These are phyloP conservation scores for Calendula officinalis DNA, from an alignment of 129 eudicot species.

Conservation along the genomic window DNA sequence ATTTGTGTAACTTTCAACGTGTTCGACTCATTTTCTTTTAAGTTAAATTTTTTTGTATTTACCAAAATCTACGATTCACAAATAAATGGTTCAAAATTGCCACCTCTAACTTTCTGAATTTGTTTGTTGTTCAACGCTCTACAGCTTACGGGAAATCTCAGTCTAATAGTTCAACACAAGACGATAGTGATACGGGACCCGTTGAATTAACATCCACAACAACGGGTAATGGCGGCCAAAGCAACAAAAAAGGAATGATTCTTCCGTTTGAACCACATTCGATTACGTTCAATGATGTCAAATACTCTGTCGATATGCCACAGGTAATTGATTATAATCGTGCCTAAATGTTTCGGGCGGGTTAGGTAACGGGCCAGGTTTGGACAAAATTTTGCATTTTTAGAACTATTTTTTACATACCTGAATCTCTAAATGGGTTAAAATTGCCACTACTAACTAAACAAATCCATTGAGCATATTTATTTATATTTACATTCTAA, in stretches of 20 bases:
- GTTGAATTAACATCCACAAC: slow-evolving; percentile 25
- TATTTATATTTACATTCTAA: background rate
- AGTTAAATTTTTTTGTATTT: too few species aligned
- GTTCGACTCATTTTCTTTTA: background rate
- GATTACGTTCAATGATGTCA: slow-evolving; percentile 72
- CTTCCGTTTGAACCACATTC: slow-evolving; percentile 88
- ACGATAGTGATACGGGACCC: slow-evolving; percentile 19
- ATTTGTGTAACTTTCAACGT: background rate
- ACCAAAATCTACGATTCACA: background rate
- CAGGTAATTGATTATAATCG: slow-evolving; percentile 36
- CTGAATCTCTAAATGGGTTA: background rate
- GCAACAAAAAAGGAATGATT: slow-evolving; percentile 55
- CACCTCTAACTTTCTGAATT: slow-evolving; percentile 6
- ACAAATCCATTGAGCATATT: background rate
- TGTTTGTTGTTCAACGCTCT: slow-evolving; percentile 19
- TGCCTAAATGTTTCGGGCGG: background rate
- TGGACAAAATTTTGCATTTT: background rate
- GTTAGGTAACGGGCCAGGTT: background rate
- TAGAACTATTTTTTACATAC: too few species aligned
- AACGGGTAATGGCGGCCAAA: slow-evolving; percentile 20
- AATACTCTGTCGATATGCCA: slow-evolving; percentile 94
- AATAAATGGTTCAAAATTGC: background rate
- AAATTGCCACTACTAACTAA: background rate
- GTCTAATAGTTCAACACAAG: slow-evolving; percentile 31
- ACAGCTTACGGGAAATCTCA: slow-evolving; percentile 69